phyloP scores from a whole-genome alignment of 2,329 filamentous ascomycete species.

The Hypoxylon sp. region DNA sequence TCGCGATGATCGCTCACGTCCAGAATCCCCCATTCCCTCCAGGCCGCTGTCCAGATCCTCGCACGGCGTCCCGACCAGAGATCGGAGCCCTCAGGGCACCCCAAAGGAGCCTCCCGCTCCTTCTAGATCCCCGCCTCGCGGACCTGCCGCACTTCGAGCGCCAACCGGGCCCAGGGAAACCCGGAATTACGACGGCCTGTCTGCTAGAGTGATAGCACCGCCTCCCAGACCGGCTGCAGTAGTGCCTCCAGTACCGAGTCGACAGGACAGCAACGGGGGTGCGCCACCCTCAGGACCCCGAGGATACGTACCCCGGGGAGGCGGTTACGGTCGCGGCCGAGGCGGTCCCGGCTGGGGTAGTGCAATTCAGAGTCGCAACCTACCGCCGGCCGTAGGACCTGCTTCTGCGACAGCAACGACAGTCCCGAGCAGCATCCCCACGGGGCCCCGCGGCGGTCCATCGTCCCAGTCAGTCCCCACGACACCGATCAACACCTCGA shows the following conservation, averaged over 20 bases:
- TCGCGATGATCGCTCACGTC: constrained; percentile 61
- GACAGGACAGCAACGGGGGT: constrained; percentile 57
- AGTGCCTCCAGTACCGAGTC: constrained; percentile 37
- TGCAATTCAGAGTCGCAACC: constrained; percentile 48
- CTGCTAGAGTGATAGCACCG: constrained; percentile 46
- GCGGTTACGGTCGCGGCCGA: constrained; percentile 57
- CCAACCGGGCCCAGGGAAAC: constrained; percentile 61
- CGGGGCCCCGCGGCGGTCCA: constrained; percentile 46
- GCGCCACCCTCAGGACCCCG: constrained; percentile 66
- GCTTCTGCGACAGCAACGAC: constrained; percentile 55
- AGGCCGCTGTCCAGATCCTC: constrained; percentile 50
- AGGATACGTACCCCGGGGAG: constrained; percentile 63
- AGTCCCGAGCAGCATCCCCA: constrained; percentile 50
- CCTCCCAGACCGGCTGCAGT: constrained; percentile 50
- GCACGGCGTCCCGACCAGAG: constrained; percentile 42
- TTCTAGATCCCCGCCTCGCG: constrained; percentile 63
- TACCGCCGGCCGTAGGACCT: constrained; percentile 45
- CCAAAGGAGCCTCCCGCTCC: constrained; percentile 43
- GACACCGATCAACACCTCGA: constrained; percentile 54
- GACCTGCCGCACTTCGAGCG: constrained; percentile 64
- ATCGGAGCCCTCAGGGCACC: constrained; percentile 45
- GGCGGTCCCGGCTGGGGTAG: constrained; percentile 58
- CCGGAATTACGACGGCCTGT: constrained; percentile 50
- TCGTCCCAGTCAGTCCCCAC: constrained; percentile 53
- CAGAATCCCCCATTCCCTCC: constrained; percentile 54